Conservation (phyloP, 345 rosid species). For the Hibiscus mutabilis region DNA sequence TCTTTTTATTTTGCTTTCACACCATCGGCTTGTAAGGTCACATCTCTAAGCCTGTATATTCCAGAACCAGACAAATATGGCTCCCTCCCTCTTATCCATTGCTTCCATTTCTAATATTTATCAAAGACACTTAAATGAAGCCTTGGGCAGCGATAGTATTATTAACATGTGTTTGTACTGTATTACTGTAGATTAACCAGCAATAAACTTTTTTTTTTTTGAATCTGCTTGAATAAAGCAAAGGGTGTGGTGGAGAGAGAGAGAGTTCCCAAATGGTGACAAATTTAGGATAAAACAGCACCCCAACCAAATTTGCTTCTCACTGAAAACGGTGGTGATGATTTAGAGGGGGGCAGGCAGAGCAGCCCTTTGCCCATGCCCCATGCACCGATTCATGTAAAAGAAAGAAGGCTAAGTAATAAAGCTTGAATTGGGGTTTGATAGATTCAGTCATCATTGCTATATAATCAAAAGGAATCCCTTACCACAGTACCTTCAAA, state of each 20-base stretch:
- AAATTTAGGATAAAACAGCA: neutral
- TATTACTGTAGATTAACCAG: too few species aligned
- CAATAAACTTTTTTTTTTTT: too few species aligned
- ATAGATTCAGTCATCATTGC: neutral
- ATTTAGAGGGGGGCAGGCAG: neutral
- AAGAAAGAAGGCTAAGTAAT: too few species aligned
- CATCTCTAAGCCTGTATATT: slow-evolving; percentile 20
- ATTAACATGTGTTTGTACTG: too few species aligned
- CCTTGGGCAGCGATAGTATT: too few species aligned
- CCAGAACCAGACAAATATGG: slow-evolving; percentile 1
- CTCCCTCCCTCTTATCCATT: neutral
- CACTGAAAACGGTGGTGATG: neutral
- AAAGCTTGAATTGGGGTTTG: neutral
- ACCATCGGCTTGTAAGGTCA: slow-evolving; percentile 21
- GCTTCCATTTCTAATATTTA: too few species aligned
- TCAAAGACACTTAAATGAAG: too few species aligned
- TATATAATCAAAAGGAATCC: neutral
- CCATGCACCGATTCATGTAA: neutral
- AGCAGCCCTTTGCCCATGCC: neutral
- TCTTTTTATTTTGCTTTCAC: slow-evolving; percentile 3
- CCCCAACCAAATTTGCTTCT: neutral
- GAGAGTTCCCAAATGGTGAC: neutral
- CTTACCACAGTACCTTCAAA: slow-evolving; percentile 16
- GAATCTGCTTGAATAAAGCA: too few species aligned
- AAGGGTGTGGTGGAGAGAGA: neutral